Evolutionary conservation across 2,329 filamentous ascomycete genomes (phyloP), one percentile per base, ranked within the genome.

Genomic region (Diaporthe citrichinensis): DNA sequence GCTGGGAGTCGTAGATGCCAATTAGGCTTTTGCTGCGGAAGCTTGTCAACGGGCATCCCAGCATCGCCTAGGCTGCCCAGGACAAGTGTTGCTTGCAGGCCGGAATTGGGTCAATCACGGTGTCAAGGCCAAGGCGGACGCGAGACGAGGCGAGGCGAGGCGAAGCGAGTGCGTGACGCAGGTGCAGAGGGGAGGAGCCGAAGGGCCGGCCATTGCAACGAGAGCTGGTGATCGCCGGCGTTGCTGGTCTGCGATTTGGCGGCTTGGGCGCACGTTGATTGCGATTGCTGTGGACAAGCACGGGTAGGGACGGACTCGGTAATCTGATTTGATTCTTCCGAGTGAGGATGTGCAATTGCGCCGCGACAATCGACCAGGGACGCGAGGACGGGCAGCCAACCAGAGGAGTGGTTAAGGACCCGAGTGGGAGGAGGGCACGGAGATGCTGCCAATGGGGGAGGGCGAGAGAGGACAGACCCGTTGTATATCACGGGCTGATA

Each of bases 241-340:
- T 15, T 69, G 49, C 23, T 69, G 34, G 5, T 12, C 46, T 28
- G 65, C 46, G 46, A 69, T 53, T 41, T 69, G 65, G 65, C 51
- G 65, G 49, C n/a, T 41, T 20, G 6, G 34, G 65, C 65, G 49
- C 65, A 69, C 46, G 46, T 28, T 69, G 65, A 69, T 55, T 69
- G 65, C 34, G 65, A 69, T 69, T 28, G 65, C 65, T 69, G 65
- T 39, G 49, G 65, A 53, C 65, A 55, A 23, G 4, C 34, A 55
- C 65, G 65, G 65, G 49, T 55, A 69, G 49, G 65, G 65, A 69
- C 65, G 49, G 65, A 41, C 49, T 69, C 65, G 65, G 65, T 69
- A 69, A 69, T 69, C 65, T 69, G 65, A 69, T 55, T 39, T 36
- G 65, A 69, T 69, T 55, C 65, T 69, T 69, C 65, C 65, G 46